Evolutionary conservation across 176 grass and related monocot species (phyloP).

Genomic region (Chloris gayana): DNA sequence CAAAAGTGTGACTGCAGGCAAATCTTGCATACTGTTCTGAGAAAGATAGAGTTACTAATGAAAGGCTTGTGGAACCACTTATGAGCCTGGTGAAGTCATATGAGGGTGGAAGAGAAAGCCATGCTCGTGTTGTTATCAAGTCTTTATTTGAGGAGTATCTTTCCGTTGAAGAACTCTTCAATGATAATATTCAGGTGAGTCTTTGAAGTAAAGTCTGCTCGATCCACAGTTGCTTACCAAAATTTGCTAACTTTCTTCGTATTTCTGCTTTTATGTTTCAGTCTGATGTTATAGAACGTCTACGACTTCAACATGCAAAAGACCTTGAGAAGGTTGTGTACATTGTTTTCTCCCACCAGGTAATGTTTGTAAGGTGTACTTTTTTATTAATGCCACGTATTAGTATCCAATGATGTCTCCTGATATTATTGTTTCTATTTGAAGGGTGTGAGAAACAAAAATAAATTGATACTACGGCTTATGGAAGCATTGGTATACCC

Average conservation of each 20-base stretch:
- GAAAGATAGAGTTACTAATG: constrained; percentile 83
- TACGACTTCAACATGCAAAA: constrained; percentile 97
- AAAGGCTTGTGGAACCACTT: too few species aligned
- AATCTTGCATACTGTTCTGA: constrained; percentile 84
- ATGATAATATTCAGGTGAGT: constrained; percentile 82
- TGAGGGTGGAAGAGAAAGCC: constrained; percentile 98
- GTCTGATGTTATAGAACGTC: constrained; percentile 98
- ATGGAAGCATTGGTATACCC: constrained; percentile 99
- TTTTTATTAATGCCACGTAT: constrained; percentile 26
- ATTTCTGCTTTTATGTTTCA: constrained; percentile 51
- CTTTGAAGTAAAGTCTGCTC: constrained; percentile 17
- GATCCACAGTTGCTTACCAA: constrained; percentile 12
- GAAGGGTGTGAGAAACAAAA: constrained; percentile 98
- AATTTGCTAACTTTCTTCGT: constrained; percentile 33
- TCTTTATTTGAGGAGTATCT: constrained; percentile 97
- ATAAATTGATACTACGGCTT: constrained; percentile 89
- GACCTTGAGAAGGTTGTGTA: constrained; percentile 88
- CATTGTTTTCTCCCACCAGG: constrained; percentile 95
- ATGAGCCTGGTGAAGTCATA: constrained; percentile 90
- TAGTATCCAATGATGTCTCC: too few species aligned
- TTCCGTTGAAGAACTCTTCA: constrained; percentile 92
- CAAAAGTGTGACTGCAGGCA: constrained; percentile 48
- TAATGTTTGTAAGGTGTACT: constrained; percentile 34
- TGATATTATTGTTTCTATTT: constrained; percentile 48
- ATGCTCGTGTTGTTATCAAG: constrained; percentile 85